These are phyloP conservation scores for Prunus persica DNA, from an alignment of 306 rosid species.

Conservation along the genomic window Prunus_persica_NCBIv2 NC_034015.1:21623001-21623500, in stretches of 20 bases:
- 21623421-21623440: not conserved
- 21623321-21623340: not conserved
- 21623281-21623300: not conserved
- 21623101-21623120: slow-evolving; percentile 50
- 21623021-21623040: slow-evolving; percentile 58
- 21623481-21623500: slow-evolving; percentile 54
- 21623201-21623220: slow-evolving; percentile 63
- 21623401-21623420: too few species aligned
- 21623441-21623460: not conserved
- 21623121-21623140: slow-evolving; percentile 57
- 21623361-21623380: not conserved
- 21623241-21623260: slow-evolving; percentile 57
- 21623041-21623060: slow-evolving; percentile 86
- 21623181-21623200: slow-evolving; percentile 87
- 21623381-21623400: not conserved
- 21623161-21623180: slow-evolving; percentile 82
- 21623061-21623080: slow-evolving; percentile 62
- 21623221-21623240: slow-evolving; percentile 48
- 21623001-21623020: slow-evolving; percentile 64
- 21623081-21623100: slow-evolving; percentile 63
- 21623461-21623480: slow-evolving; percentile 31
- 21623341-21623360: not conserved
- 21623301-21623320: not conserved
- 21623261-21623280: slow-evolving; percentile 9
- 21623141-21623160: slow-evolving; percentile 86